A percentile compares a stretch with the other conserved stretches of the same genome.
Conservation (phyloP, 495 filamentous ascomycete genomes). For the Aspergillus egyptiacus region DNA sequence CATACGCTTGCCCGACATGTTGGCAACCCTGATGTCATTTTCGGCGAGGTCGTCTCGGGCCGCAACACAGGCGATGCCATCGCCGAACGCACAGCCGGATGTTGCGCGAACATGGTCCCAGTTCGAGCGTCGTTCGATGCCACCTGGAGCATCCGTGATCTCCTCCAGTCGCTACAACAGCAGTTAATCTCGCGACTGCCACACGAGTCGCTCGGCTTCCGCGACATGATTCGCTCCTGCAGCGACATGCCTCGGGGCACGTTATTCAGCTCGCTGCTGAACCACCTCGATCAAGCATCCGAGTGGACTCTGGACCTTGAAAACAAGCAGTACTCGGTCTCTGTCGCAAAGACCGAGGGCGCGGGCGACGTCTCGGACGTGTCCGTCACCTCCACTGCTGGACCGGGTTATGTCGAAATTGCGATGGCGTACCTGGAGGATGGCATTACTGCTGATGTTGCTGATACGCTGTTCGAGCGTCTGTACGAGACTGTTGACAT, state of each 20-base stretch:
- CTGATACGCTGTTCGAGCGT: neutral
- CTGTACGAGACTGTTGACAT: slow-evolving; percentile 2
- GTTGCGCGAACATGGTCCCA: slow-evolving; percentile 9
- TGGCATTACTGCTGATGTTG: neutral
- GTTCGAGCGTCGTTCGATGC: slow-evolving; percentile 2
- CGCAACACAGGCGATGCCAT: slow-evolving; percentile 23
- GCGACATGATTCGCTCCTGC: slow-evolving; percentile 7
- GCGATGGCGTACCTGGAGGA: slow-evolving; percentile 10
- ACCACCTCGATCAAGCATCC: slow-evolving; percentile 6
- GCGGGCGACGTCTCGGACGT: slow-evolving; percentile 8
- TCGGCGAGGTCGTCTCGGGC: slow-evolving; percentile 37
- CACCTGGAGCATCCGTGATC: neutral
- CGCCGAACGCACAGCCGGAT: slow-evolving; percentile 10
- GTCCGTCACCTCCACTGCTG: slow-evolving; percentile 3
- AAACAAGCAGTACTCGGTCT: slow-evolving; percentile 1
- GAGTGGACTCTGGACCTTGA: slow-evolving; percentile 5
- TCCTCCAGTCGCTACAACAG: slow-evolving; percentile 1
- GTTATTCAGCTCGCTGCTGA: slow-evolving; percentile 4
- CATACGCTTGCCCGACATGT: slow-evolving; percentile 36
- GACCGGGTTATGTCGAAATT: slow-evolving; percentile 6
- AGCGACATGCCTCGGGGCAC: neutral
- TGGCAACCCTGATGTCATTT: slow-evolving; percentile 31
- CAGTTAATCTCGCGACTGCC: slow-evolving; percentile 8
- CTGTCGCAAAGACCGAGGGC: slow-evolving; percentile 3
- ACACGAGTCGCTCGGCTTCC: slow-evolving; percentile 5